A percentile compares a stretch with the other conserved stretches of the same genome.
These are phyloP conservation scores for Mortierella alpina DNA, from an alignment of 192 early-diverging fungal species.

Conservation along the genomic window DNA sequence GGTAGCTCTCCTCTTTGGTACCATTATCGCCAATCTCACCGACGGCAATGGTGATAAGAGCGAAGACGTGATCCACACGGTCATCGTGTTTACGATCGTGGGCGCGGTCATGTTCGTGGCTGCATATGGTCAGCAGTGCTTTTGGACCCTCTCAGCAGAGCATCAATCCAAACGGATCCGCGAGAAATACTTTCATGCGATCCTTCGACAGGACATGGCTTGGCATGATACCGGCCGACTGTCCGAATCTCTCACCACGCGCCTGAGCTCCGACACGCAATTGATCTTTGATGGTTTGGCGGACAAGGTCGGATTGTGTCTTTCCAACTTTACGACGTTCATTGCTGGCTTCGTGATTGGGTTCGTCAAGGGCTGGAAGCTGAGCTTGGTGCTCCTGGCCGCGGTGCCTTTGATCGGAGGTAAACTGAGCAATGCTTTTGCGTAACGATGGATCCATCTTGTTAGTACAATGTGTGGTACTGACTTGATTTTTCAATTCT, in stretches of 20 bases:
- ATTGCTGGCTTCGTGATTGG: conserved; percentile 77
- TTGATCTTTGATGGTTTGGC: conserved; percentile 89
- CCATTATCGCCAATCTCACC: conserved; percentile 9
- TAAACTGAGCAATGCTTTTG: neutral
- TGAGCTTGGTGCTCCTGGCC: conserved; percentile 69
- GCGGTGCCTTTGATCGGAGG: conserved; percentile 72
- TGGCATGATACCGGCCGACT: conserved; percentile 81
- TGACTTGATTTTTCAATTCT: neutral
- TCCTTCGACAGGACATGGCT: conserved; percentile 87
- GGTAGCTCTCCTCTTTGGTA: conserved; percentile 26
- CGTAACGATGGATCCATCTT: neutral
- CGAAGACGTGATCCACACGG: neutral
- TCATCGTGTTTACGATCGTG: conserved; percentile 44
- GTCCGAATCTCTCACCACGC: conserved; percentile 70
- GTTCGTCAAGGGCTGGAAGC: conserved; percentile 68
- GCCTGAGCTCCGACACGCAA: conserved; percentile 85
- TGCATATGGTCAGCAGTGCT: conserved; percentile 68
- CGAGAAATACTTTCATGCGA: conserved; percentile 74
- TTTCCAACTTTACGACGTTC: conserved; percentile 75
- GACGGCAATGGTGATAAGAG: conserved; percentile 3
- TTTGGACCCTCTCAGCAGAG: conserved; percentile 67
- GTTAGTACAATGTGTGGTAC: neutral
- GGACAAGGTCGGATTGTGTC: conserved; percentile 80
- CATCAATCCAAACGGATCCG: conserved; percentile 69
- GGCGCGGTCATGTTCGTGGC: conserved; percentile 65